phyloP scores from a whole-genome alignment of 139 green algal genomes.

The Yamagishiella unicocca region DNA sequence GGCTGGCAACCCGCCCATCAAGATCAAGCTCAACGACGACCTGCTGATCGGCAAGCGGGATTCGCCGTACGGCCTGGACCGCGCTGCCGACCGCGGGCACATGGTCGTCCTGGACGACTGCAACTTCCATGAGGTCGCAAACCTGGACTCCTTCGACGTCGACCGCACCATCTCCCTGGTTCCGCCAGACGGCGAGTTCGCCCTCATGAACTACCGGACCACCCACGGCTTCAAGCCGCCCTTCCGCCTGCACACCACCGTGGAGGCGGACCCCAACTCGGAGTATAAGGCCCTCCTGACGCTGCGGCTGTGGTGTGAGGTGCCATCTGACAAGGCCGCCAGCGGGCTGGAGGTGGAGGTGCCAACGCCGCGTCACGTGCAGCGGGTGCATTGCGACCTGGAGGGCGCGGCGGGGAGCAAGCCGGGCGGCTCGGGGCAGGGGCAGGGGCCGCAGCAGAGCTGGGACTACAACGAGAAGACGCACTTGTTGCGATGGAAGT shows the following conservation, averaged over 20 bases:
- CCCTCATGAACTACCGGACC: conserved; percentile 95
- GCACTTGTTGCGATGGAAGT: conserved; percentile 76
- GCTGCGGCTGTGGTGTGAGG: conserved; percentile 57
- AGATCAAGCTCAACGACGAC: conserved; percentile 92
- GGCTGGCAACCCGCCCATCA: conserved; percentile 85
- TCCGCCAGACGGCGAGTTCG: conserved; percentile 93
- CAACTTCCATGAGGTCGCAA: conserved; percentile 90
- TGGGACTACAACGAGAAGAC: conserved; percentile 82
- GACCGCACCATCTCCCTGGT: conserved; percentile 93
- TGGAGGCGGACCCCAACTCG: conserved; percentile 76
- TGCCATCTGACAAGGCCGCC: conserved; percentile 66
- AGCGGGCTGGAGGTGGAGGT: conserved; percentile 81
- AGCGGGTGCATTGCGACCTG: conserved; percentile 77
- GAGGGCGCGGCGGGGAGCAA: conserved; percentile 14
- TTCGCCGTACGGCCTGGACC: conserved; percentile 38
- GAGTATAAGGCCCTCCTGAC: conserved; percentile 55
- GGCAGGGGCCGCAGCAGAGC: conserved; percentile 46
- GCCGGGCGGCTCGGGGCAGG: neutral
- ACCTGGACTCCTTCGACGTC: conserved; percentile 86
- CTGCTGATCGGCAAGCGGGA: conserved; percentile 79
- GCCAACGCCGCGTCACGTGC: conserved; percentile 73
- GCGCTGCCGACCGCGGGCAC: conserved; percentile 18
- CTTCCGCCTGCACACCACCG: conserved; percentile 82
- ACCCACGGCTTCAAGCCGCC: conserved; percentile 88
- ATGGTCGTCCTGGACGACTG: conserved; percentile 90